Base-by-base conservation (phyloP, 2,329 filamentous ascomycete genomes). In the Cladosporium austrohemisphaericum region DNA sequence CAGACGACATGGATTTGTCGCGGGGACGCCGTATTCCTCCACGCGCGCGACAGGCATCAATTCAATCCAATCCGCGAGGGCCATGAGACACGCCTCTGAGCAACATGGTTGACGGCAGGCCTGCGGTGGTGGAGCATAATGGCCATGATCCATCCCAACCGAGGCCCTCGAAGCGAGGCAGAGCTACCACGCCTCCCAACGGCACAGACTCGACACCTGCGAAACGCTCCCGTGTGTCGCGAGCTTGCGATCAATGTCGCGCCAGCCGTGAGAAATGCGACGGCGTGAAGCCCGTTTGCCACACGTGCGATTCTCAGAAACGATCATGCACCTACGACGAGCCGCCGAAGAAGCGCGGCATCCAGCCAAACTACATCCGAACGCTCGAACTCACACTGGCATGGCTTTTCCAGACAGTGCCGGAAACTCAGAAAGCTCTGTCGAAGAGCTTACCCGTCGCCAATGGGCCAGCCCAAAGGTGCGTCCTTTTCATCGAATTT, bases 321-420 rank as follows among this genome's bases (percentile, higher is more conserved):
- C 76, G 85, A 41, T 65, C 74, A 26, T 91, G 87, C 65, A 83
- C 83, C 13, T 91, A 90, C 64, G 81, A 85, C 53, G 77, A 84
- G 47, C 82, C 81, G 47, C 81, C 84, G 6, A 88, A 88, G 67
- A 89, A 89, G 65, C 76, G 86, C 55, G 86, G 87, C 3, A 80
- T 91, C 9, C 86, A 86, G 58, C 86, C 86, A n/a, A 86, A 87
- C 13, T 89, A 90, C 61, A 84, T 91, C 48, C 78, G 85, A 26
- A 85, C 84, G 0, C 72, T 91, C 14, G 86, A 91, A 65, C 67
- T 86, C 35, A 77, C 83, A 8, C 73, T 86, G 48, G 83, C 82
- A 10, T 82, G 82, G 73, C 69, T 86, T 1, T 84, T 88, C 52
- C 76, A 80, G 52, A 77, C 78, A 48, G 76, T 81, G 28, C 74